These are phyloP conservation scores for Lactarius evosmus DNA, from an alignment of 768 basidiomycete species.

Conservation along the genomic window DNA sequence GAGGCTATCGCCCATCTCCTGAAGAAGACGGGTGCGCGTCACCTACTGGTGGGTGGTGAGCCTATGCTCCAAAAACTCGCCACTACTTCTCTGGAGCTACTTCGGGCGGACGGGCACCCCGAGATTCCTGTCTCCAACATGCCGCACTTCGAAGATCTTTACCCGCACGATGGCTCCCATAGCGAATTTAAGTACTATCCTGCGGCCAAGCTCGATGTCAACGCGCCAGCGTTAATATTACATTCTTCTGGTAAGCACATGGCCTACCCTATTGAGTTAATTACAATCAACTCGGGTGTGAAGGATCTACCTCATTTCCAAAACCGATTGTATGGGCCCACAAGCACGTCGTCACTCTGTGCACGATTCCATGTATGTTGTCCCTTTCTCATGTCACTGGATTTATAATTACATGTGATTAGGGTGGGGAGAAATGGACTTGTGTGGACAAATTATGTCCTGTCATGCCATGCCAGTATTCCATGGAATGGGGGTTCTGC, in stretches of 20 bases:
- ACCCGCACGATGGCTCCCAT: constrained; percentile 10
- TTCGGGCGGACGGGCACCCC: constrained; percentile 9
- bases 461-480: constrained; percentile 36
- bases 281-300: not conserved
- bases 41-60: constrained; percentile 33
- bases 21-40: constrained; percentile 31
- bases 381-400: not conserved
- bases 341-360: constrained; percentile 14
- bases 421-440: constrained; percentile 30
- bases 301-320: constrained; percentile 34
- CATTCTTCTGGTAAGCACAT: constrained; percentile 33
- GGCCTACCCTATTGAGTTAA: not conserved
- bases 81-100: constrained; percentile 9
- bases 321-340: constrained; percentile 32
- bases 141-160: constrained; percentile 31
- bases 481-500: constrained; percentile 35
- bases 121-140: constrained; percentile 20
- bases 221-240: constrained; percentile 30
- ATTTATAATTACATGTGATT: not conserved
- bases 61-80: constrained; percentile 27
- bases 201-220: constrained; percentile 15
- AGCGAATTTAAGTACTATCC: constrained; percentile 24
- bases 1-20: constrained; percentile 37
- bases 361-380: constrained; percentile 22
- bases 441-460: constrained; percentile 31